Conservation (phyloP, 2,329 filamentous ascomycete species). For the Scorias spongiosa region DNA sequence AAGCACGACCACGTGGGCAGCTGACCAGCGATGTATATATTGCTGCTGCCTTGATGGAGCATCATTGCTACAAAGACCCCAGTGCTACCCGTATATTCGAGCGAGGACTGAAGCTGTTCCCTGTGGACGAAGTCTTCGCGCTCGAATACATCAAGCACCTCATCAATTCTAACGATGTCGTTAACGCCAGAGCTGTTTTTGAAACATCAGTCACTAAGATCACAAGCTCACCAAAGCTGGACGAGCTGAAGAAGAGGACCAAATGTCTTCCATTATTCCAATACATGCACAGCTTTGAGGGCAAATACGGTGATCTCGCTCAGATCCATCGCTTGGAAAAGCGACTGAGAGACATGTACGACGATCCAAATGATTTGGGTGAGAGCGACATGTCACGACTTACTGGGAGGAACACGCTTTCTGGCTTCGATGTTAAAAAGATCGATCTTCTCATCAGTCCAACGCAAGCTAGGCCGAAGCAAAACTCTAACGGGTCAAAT, state of each 20-base stretch:
- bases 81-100: slow-evolving; percentile 94
- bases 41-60: slow-evolving; percentile 81
- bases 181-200: slow-evolving; percentile 88
- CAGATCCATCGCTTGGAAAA: slow-evolving; percentile 84
- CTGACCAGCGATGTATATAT: slow-evolving; percentile 93
- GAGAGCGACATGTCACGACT: slow-evolving; percentile 43
- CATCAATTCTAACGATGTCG: slow-evolving; percentile 74
- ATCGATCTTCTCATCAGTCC: slow-evolving; percentile 76
- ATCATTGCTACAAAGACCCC: slow-evolving; percentile 86
- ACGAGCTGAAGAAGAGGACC: slow-evolving; percentile 38
- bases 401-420: slow-evolving; percentile 29
- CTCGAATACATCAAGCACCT: slow-evolving; percentile 93
- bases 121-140: slow-evolving; percentile 83
- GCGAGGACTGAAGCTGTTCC: slow-evolving; percentile 81
- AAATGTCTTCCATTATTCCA: slow-evolving; percentile 76
- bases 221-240: slow-evolving; percentile 31
- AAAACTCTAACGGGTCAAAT: not conserved
- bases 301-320: slow-evolving; percentile 78
- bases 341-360: slow-evolving; percentile 85
- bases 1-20: slow-evolving; percentile 73
- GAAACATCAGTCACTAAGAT: slow-evolving; percentile 83
- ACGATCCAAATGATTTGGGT: slow-evolving; percentile 64
- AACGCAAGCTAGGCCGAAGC: slow-evolving; percentile 50
- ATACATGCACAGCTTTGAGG: slow-evolving; percentile 93
- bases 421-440: slow-evolving; percentile 63